Evolutionary conservation across 2,329 filamentous ascomycete species (phyloP).

Genomic region (Fusarium virguliforme): DNA sequence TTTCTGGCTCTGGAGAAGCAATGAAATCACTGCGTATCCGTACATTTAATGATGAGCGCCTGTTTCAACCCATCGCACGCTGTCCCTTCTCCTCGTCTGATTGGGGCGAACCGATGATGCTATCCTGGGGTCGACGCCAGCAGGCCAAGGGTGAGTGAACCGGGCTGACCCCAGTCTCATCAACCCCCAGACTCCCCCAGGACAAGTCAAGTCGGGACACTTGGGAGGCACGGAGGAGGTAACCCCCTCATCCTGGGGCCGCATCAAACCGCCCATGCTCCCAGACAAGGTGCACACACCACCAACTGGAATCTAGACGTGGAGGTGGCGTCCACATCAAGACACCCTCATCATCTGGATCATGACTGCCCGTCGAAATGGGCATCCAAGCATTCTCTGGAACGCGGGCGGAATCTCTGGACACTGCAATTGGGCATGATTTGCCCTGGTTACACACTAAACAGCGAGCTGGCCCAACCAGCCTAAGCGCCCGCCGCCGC

Average conservation of each 20-base stretch:
- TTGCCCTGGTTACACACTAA: slow-evolving; percentile 6
- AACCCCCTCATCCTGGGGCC: slow-evolving; percentile 6
- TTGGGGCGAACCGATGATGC: slow-evolving; percentile 2
- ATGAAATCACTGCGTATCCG: no score
- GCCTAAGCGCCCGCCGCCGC: slow-evolving; percentile 4
- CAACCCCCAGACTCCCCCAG: not conserved
- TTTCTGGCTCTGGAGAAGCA: slow-evolving; percentile 4
- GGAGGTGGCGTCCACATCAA: slow-evolving; percentile 9
- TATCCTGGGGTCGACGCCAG: slow-evolving; percentile 1
- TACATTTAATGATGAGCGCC: not conserved
- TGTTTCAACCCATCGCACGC: not conserved
- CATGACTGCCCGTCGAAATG: slow-evolving; percentile 4
- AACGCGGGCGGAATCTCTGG: slow-evolving; percentile 2
- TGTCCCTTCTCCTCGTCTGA: not conserved
- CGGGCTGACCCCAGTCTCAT: slow-evolving; percentile 6
- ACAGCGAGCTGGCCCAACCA: not conserved
- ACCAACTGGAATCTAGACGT: slow-evolving; percentile 7
- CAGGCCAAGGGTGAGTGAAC: not conserved
- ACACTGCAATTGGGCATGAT: not conserved
- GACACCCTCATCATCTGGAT: slow-evolving; percentile 2
- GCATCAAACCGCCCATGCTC: not conserved
- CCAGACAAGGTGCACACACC: slow-evolving; percentile 1
- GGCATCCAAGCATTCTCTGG: slow-evolving; percentile 6
- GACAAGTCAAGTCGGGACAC: not conserved
- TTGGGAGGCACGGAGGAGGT: not conserved